phyloP scores from a whole-genome alignment of 2,329 filamentous ascomycete genomes.

The Alternaria panax region DNA sequence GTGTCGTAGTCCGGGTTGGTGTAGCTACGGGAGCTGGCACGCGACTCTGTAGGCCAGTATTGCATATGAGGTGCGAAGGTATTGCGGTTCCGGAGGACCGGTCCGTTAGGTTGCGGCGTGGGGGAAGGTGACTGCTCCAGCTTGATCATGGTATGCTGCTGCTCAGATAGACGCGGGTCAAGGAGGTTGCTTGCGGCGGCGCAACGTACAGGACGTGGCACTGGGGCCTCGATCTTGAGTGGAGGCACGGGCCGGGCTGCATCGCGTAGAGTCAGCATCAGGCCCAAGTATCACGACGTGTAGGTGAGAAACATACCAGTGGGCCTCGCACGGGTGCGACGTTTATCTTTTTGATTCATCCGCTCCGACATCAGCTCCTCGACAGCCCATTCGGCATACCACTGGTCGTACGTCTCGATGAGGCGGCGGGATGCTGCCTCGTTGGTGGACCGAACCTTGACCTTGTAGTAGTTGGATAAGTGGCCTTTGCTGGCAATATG shows the following conservation, averaged over 20 bases:
- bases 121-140: constrained; percentile 43
- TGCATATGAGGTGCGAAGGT: constrained; percentile 47
- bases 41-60: constrained; percentile 47
- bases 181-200: constrained; percentile 36
- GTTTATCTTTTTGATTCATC: constrained; percentile 77
- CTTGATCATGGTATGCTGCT: constrained; percentile 47
- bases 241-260: constrained; percentile 34
- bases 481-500: constrained; percentile 95
- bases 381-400: constrained; percentile 77
- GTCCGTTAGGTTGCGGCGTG: constrained; percentile 34
- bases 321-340: constrained; percentile 57
- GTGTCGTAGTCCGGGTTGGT: constrained; percentile 49
- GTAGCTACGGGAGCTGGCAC: constrained; percentile 47
- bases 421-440: constrained; percentile 70
- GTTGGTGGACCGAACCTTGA: constrained; percentile 73
- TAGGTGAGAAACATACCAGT: constrained; percentile 35
- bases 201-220: constrained; percentile 35
- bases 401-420: constrained; percentile 75
- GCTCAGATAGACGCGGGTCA: constrained; percentile 49
- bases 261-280: constrained; percentile 30
- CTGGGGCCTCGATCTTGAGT: constrained; percentile 35
- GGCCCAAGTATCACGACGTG: not conserved
- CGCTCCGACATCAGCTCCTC: constrained; percentile 78
- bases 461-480: constrained; percentile 81
- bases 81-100: constrained; percentile 40